Base-by-base conservation (phyloP, 2,329 filamentous ascomycete genomes). In the Aspergillus sergii region DNA sequence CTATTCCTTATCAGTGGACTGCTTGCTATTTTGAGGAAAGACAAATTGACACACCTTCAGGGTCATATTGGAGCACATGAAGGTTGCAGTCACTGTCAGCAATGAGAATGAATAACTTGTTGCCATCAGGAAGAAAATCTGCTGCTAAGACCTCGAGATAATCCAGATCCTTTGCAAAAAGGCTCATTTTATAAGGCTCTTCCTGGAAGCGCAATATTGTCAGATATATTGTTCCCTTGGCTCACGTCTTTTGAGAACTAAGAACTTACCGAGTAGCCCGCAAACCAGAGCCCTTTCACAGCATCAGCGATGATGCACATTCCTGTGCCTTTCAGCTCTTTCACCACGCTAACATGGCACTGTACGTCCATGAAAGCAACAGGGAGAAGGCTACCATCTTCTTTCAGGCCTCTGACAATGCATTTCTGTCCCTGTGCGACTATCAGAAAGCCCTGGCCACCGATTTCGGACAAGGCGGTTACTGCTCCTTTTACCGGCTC, bases 351-450 rank as follows among this genome's bases (percentile, higher is more conserved):
- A 14, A 97, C 92, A 72, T 97, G 95, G 78, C 92, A 96, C 79
- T 92, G 95, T 89, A 97, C 96, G 73, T 99, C 95, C 84, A 99
- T 91, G 74, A 99, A 99, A 0, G 95, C 95, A 4, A 99, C 94
- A 0, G 95, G 95, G 0, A 98, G 83, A 58, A 98, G 85, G 1
- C 91, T 93, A 0, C 94, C 93, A 74, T 99, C 95, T 77, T 99
- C 95, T 76, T 97, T 97, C 3, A 99, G 84, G 46, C 95, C 95
- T 63, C 95, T 86, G 1, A 99, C 93, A 91, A 99, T 96, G 76
- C 93, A 94, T 79, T 99, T 99, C 73, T 97, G 94, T 0, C 95
- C 95, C 75, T 99, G 95, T 0, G 94, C 93, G 46, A 91, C 91
- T 65, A 95, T 89, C 84, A 96, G 88, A 69, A 94, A 93, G 1